Conservation (phyloP, 805 yeast species). For the Candida sakaeoensis region DNA sequence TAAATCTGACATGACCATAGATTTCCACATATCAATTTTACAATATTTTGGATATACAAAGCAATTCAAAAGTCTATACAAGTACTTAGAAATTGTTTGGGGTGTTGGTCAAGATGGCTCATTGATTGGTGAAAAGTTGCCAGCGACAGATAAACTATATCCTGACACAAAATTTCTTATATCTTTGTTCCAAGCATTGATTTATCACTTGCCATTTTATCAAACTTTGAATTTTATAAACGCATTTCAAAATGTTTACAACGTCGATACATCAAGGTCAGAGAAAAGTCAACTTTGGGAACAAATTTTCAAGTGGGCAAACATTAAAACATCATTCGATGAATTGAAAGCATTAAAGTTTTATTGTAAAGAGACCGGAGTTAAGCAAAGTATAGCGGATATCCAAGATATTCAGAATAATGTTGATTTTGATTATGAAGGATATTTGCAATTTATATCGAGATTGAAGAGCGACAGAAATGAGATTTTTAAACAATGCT, state of each 20-base stretch:
- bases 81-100: slow-evolving; percentile 26
- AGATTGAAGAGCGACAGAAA: slow-evolving; percentile 24
- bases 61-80: slow-evolving; percentile 17
- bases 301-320: slow-evolving; percentile 34
- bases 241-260: slow-evolving; percentile 30
- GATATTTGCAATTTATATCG: slow-evolving; percentile 25
- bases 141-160: slow-evolving; percentile 16
- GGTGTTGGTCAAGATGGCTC: slow-evolving; percentile 28
- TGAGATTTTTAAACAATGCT: slow-evolving; percentile 26
- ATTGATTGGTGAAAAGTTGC: slow-evolving; percentile 5
- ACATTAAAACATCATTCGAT: slow-evolving; percentile 27
- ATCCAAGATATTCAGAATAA: slow-evolving; percentile 27
- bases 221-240: slow-evolving; percentile 33
- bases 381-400: background rate
- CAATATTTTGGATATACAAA: slow-evolving; percentile 29
- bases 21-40: slow-evolving; percentile 22
- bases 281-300: slow-evolving; percentile 28
- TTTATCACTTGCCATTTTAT: slow-evolving; percentile 29
- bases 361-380: slow-evolving; percentile 19
- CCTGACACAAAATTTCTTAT: slow-evolving; percentile 24
- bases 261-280: slow-evolving; percentile 12
- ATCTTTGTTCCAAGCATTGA: slow-evolving; percentile 29
- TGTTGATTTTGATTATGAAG: slow-evolving; percentile 37
- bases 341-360: slow-evolving; percentile 24
- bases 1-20: slow-evolving; percentile 4